Evolutionary conservation across 495 filamentous ascomycete genomes (phyloP).

Genomic region (Hypoxylon fuscum): DNA sequence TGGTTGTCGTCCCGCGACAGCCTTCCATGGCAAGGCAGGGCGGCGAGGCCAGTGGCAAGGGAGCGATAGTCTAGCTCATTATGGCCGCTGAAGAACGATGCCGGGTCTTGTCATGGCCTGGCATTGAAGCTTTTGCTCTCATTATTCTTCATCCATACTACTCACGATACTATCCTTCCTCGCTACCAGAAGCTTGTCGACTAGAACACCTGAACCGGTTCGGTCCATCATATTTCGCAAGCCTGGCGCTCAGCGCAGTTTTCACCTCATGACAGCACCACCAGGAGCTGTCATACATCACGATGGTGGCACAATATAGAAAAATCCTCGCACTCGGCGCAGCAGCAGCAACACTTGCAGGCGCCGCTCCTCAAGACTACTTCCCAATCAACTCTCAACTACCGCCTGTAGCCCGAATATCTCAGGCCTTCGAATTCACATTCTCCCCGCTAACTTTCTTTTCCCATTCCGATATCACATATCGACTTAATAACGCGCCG

Average conservation of each 20-base stretch:
- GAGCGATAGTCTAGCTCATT: conserved; percentile 12
- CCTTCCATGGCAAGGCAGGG: conserved; percentile 28
- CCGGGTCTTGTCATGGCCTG: background rate
- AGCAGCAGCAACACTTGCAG: conserved; percentile 13
- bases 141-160: conserved; percentile 14
- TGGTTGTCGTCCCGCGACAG: conserved; percentile 10
- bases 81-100: conserved; percentile 32
- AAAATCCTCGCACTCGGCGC: conserved; percentile 19
- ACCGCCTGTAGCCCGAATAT: conserved; percentile 75
- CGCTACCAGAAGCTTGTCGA: background rate
- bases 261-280: conserved; percentile 22
- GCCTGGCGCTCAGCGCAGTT: background rate
- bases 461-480: conserved; percentile 62
- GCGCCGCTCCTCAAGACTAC: conserved; percentile 54
- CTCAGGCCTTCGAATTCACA: conserved; percentile 69
- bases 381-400: conserved; percentile 82
- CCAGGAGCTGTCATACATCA: conserved; percentile 24
- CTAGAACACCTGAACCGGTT: conserved; percentile 8
- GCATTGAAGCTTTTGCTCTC: conserved; percentile 20
- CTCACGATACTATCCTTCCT: conserved; percentile 11
- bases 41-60: conserved; percentile 27
- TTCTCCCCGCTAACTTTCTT: conserved; percentile 76
- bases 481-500: conserved; percentile 69
- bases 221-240: conserved; percentile 1
- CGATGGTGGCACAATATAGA: conserved; percentile 27